phyloP scores from a whole-genome alignment of 208 protist genomes.

The Trypanosoma conorhini region DNA sequence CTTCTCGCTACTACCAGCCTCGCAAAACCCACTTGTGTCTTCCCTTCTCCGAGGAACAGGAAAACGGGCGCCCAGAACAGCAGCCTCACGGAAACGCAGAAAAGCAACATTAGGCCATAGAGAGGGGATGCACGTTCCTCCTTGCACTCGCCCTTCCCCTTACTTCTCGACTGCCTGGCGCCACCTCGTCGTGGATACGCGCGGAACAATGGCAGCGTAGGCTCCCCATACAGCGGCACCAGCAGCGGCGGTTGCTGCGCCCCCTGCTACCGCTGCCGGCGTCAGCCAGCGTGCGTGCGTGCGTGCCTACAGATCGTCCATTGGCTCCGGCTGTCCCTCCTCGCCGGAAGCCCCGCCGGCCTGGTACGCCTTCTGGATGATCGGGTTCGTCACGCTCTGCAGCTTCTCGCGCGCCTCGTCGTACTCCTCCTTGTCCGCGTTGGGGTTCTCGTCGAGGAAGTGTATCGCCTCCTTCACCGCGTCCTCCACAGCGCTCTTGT shows the following conservation, averaged over 20 bases:
- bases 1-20: not conserved
- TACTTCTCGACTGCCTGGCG: not conserved
- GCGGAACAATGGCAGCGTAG: no score
- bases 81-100: not conserved
- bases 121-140: not conserved
- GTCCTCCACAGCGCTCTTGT: slow-evolving; percentile 84
- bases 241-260: not conserved
- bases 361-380: slow-evolving; percentile 94
- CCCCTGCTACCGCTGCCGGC: not conserved
- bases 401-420: slow-evolving; percentile 90
- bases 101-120: not conserved
- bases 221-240: not conserved
- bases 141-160: not conserved
- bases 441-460: slow-evolving; percentile 96
- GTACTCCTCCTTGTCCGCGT: slow-evolving; percentile 95
- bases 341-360: slow-evolving; percentile 33
- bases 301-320: slow-evolving; percentile 75
- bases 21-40: not conserved
- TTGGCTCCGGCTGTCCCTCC: slow-evolving; percentile 42
- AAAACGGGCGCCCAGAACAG: not conserved
- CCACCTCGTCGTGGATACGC: not conserved
- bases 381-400: slow-evolving; percentile 94
- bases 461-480: slow-evolving; percentile 91
- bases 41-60: not conserved
- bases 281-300: not conserved